Evolutionary conservation across 805 yeast genomes (phyloP), one percentile per base, ranked within the genome.

Genomic region (Kazachstania psychrophila): DNA sequence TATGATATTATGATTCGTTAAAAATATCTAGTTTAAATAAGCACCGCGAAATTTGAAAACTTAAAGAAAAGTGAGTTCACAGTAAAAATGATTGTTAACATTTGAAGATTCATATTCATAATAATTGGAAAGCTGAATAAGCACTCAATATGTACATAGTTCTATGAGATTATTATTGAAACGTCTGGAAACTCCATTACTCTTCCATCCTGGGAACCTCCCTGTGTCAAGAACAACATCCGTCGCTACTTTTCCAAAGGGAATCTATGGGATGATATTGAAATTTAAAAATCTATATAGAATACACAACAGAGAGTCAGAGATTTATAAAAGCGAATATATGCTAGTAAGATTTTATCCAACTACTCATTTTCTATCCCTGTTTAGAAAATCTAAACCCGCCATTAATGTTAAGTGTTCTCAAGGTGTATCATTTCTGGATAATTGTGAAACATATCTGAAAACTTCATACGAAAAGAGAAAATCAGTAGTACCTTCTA

Each of bases 381-480:
- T 53, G 20, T 52, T 54, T 33, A 46, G 60, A 18, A 56, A 57
- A 38, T 44, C 54, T 13, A 50, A 43, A 33, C 64, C 64, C 7
- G 51, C 54, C 3, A 26, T 54, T 12, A 45, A 45, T 22, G 48
- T 54, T 2, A 47, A 23, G 20, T 32, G 14, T 13, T 10, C 20
- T 5, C 24, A 17, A 23, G 34, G 30, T 12, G 16, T 9, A 13
- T 23, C 34, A 13, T 37, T 37, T 19, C 16, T 37, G 4, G 31
- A 37, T 29, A 22, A 23, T 11, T 26, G 20, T 33, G 18, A 18
- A 13, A 7, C 17, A 16, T 40, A 44, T 9, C 17, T 44, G 5
- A 25, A 34, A n/a, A 38, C 15, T 14, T 15, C 24, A 2, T 29
- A 38, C 28, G 27, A 31, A 8, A 32, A 31, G 16, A 27, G 33